These are phyloP conservation scores for Solanum chiquidenum DNA, from an alignment of 257 asterid species.

Conservation along the genomic window DNA sequence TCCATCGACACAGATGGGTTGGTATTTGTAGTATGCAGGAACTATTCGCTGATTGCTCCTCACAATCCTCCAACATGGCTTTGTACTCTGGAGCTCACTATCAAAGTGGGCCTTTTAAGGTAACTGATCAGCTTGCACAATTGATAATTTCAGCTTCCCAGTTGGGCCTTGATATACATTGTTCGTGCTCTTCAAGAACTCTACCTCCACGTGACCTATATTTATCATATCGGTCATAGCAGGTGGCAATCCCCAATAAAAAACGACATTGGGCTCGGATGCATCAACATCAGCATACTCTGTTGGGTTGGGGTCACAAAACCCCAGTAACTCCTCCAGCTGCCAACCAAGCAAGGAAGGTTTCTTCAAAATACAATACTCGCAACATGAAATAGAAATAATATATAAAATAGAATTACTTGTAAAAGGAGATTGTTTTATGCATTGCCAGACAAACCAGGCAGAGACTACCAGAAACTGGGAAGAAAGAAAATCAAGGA, in stretches of 20 bases:
- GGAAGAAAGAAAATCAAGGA: neutral
- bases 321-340: slow-evolving; percentile 45
- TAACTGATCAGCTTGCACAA: slow-evolving; percentile 27
- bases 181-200: slow-evolving; percentile 15
- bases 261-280: slow-evolving; percentile 23
- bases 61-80: neutral
- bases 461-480: neutral
- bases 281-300: slow-evolving; percentile 23
- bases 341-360: neutral
- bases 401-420: neutral
- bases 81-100: neutral
- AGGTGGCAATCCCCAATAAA: slow-evolving; percentile 44
- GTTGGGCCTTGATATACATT: slow-evolving; percentile 19
- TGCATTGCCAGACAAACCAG: neutral
- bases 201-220: slow-evolving; percentile 11
- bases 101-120: slow-evolving; percentile 4
- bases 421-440: neutral
- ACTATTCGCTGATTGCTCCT: slow-evolving; percentile 2
- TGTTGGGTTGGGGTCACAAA: slow-evolving; percentile 46
- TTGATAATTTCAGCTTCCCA: slow-evolving; percentile 23
- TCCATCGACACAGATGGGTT: neutral
- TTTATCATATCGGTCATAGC: slow-evolving; percentile 11
- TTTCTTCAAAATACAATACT: neutral
- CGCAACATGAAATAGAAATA: neutral
- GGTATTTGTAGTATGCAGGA: slow-evolving; percentile 6